Conservation (phyloP, 108 stramenopile species). For the Nitzschia palea region DNA sequence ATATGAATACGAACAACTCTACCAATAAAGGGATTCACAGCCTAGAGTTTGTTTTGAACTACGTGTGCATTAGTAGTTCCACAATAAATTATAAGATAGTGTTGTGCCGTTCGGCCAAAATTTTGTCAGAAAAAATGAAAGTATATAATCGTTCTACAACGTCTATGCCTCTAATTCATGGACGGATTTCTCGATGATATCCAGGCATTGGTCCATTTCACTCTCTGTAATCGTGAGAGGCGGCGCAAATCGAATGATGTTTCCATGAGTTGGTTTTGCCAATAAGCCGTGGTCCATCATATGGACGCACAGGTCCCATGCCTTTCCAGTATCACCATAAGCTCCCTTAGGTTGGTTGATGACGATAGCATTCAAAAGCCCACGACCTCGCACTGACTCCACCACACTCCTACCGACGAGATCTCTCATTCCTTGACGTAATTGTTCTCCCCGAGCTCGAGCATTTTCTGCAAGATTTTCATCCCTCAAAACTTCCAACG, state of each 20-base stretch:
- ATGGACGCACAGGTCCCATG: slow-evolving; percentile 90
- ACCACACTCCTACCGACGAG: slow-evolving; percentile 68
- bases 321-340: slow-evolving; percentile 86
- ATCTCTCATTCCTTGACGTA: slow-evolving; percentile 71
- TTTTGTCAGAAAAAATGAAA: no score
- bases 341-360: slow-evolving; percentile 89
- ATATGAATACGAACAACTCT: no score
- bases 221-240: slow-evolving; percentile 90
- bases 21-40: no score
- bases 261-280: slow-evolving; percentile 99
- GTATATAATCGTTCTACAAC: neutral
- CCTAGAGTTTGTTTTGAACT: no score
- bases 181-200: slow-evolving; percentile 82
- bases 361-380: slow-evolving; percentile 96
- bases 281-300: slow-evolving; percentile 93
- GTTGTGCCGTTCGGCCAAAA: no score
- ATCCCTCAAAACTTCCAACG: slow-evolving; percentile 93
- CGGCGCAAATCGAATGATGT: slow-evolving; percentile 99
- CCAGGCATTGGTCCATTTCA: slow-evolving; percentile 86
- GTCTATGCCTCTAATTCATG: slow-evolving; percentile 44
- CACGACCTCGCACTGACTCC: slow-evolving; percentile 88
- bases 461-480: slow-evolving; percentile 93
- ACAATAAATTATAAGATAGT: no score
- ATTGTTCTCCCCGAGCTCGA: slow-evolving; percentile 83
- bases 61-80: no score